phyloP scores from a whole-genome alignment of 2,329 filamentous ascomycete genomes.

The Scedosporium aurantiacum region DNA sequence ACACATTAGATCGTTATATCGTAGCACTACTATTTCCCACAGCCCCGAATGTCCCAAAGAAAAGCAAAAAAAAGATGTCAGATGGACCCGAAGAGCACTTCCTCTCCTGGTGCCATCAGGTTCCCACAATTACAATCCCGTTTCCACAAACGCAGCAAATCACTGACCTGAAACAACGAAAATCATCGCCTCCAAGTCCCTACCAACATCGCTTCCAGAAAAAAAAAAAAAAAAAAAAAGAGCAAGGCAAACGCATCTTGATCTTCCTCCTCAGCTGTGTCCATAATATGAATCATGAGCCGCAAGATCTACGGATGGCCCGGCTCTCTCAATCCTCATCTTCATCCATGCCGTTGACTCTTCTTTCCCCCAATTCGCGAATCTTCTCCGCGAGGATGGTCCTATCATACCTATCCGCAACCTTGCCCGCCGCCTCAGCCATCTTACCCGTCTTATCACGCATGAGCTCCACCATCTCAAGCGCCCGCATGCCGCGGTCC shows the following conservation, averaged over 20 bases:
- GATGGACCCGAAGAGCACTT: not conserved
- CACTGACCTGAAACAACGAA: not conserved
- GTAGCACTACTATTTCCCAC: not conserved
- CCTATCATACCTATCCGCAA: conserved; percentile 75
- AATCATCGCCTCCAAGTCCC: not conserved
- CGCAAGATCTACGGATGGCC: conserved; percentile 1
- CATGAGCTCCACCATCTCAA: conserved; percentile 84
- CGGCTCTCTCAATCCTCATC: conserved; percentile 32
- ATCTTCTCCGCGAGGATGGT: conserved; percentile 83
- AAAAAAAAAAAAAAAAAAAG: no score
- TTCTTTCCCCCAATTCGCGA: conserved; percentile 65
- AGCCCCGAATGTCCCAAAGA: not conserved
- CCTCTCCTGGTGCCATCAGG: not conserved
- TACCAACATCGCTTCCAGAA: not conserved
- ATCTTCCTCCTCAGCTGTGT: not conserved
- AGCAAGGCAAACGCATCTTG: no score
- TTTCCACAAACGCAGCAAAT: not conserved
- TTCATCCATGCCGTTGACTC: conserved; percentile 44
- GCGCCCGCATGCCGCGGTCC: conserved; percentile 84
- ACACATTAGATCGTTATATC: not conserved
- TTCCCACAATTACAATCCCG: not conserved
- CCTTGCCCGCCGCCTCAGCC: conserved; percentile 81
- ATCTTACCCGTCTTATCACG: conserved; percentile 75
- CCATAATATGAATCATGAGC: conserved; percentile 5
- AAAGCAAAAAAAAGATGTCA: not conserved